Evolutionary conservation across 2,329 filamentous ascomycete genomes (phyloP).

Genomic region (Penicillium sp.): DNA sequence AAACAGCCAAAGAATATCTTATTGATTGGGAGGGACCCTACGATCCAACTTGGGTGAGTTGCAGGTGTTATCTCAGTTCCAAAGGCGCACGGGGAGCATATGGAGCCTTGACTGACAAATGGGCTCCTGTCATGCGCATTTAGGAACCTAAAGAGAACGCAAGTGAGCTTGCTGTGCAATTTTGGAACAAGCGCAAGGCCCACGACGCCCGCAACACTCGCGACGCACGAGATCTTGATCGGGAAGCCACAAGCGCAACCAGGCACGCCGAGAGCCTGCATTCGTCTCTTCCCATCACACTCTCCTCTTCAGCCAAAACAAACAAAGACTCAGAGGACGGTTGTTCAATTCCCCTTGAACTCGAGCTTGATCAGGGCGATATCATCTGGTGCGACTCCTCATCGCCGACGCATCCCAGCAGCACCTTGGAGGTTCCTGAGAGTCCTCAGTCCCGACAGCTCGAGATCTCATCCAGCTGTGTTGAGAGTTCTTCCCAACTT

Average conservation of each 20-base stretch:
- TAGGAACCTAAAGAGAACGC: conserved; percentile 41
- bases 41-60: conserved; percentile 42
- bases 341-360: not conserved
- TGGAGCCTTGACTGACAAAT: conserved; percentile 1
- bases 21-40: conserved; percentile 43
- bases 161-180: conserved; percentile 30
- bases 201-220: conserved; percentile 4
- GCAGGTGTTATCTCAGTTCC: too few species aligned
- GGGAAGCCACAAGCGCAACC: not conserved
- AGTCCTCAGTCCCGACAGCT: not conserved
- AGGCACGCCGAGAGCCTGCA: not conserved
- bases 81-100: not conserved
- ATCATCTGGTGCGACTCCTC: not conserved
- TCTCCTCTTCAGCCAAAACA: not conserved
- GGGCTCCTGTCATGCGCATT: not conserved
- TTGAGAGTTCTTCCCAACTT: not conserved
- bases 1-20: conserved; percentile 37
- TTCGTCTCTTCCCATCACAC: not conserved
- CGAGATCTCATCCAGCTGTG: not conserved
- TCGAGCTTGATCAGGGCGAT: not conserved
- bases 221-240: conserved; percentile 7
- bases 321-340: not conserved
- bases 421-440: not conserved
- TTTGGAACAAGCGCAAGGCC: conserved; percentile 32
- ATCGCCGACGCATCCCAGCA: not conserved